Conservation (phyloP, 2,329 filamentous ascomycete genomes). For the Colletotrichum sidae region DNA sequence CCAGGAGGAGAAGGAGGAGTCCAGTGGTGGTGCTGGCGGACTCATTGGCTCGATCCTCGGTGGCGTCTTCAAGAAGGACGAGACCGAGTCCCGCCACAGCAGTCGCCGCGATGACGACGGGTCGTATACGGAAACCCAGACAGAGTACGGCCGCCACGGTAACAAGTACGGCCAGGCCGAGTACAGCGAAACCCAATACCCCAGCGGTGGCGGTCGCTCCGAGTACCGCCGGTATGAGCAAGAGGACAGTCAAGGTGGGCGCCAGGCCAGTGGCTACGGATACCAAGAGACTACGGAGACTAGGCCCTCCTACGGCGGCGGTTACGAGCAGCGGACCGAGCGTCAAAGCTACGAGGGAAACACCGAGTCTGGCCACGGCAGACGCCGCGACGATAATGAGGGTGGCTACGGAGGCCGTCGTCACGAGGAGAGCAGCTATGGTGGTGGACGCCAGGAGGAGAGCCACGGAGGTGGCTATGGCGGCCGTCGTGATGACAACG, state of each 20-base stretch:
- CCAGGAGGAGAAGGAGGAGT: conserved; percentile 56
- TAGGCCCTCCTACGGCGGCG: conserved; percentile 61
- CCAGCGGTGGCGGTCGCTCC: conserved; percentile 66
- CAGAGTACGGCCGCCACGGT: conserved; percentile 69
- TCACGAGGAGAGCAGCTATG: conserved; percentile 36
- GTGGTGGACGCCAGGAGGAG: conserved; percentile 15
- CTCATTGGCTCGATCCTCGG: conserved; percentile 78
- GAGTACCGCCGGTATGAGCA: conserved; percentile 74
- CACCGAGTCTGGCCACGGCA: conserved; percentile 40
- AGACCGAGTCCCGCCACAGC: conserved; percentile 65
- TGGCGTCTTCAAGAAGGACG: conserved; percentile 65
- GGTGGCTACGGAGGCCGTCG: conserved; percentile 42
- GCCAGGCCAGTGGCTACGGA: conserved; percentile 60
- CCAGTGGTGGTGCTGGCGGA: conserved; percentile 74
- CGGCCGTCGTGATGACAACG: conserved; percentile 40
- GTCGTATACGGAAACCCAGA: conserved; percentile 70
- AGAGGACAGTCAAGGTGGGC: conserved; percentile 54
- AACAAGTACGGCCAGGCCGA: conserved; percentile 71
- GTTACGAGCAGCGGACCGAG: conserved; percentile 70
- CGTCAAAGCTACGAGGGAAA: conserved; percentile 58
- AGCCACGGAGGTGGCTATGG: conserved; percentile 39
- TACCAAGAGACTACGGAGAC: conserved; percentile 71
- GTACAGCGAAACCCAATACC: conserved; percentile 68
- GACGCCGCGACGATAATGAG: conserved; percentile 38
- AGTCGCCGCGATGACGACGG: conserved; percentile 68